Evolutionary conservation across 2,329 filamentous ascomycete genomes (phyloP).

Genomic region (Ciborinia camelliae): DNA sequence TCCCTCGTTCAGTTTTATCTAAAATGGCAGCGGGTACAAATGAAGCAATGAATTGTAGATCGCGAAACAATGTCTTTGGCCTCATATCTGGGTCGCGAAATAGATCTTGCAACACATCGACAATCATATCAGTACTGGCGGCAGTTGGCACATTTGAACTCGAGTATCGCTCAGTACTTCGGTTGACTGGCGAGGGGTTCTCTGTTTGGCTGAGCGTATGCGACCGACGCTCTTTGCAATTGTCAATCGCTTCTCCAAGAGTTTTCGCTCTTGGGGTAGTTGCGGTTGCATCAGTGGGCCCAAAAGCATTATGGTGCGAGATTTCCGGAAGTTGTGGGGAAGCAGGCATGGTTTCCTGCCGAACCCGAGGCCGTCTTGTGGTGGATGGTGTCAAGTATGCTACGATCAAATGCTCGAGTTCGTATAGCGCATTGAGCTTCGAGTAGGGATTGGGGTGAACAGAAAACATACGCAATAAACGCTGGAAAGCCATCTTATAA

Average conservation of each 20-base stretch:
- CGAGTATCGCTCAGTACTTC: constrained; percentile 71
- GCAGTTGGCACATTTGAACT: constrained; percentile 46
- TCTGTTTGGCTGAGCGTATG: constrained; percentile 49
- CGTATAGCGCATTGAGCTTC: constrained; percentile 79
- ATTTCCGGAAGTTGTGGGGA: constrained; percentile 57
- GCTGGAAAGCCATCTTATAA: constrained; percentile 75
- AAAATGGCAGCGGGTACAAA: constrained; percentile 60
- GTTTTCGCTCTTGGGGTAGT: constrained; percentile 43
- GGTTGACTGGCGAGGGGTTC: constrained; percentile 65
- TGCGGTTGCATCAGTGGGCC: constrained; percentile 27
- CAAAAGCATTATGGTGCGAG: constrained; percentile 35
- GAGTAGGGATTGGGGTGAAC: constrained; percentile 83
- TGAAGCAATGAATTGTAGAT: constrained; percentile 70
- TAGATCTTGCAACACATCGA: constrained; percentile 62
- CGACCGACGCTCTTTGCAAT: constrained; percentile 64
- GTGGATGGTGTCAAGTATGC: constrained; percentile 63
- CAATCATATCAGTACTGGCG: constrained; percentile 50
- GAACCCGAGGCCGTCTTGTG: constrained; percentile 36
- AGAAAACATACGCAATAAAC: constrained; percentile 79
- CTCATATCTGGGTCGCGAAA: constrained; percentile 66
- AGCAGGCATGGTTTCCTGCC: constrained; percentile 32
- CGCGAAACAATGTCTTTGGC: constrained; percentile 78
- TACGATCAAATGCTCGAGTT: constrained; percentile 77
- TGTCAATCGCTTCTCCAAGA: constrained; percentile 66
- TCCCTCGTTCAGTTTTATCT: constrained; percentile 61